Base-by-base conservation (phyloP, 306 rosid species). In the Coriaria nepalensis region DNA sequence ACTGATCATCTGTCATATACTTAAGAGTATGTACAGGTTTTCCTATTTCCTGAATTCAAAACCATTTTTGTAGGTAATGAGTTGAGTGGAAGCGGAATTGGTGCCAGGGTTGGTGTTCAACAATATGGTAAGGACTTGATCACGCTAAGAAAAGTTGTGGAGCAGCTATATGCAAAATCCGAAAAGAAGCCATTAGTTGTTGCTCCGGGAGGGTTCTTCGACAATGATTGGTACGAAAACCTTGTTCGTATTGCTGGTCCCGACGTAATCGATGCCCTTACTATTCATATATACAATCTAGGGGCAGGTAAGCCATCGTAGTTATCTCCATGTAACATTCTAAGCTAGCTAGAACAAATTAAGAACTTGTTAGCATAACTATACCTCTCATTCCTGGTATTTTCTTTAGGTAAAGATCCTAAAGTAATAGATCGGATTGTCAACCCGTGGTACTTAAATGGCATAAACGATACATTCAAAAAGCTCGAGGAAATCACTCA, bases 141-240 rank as follows among this genome's bases (percentile, higher is more conserved):
- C 53, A 81, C 68, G 50, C 80, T 88, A 63, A 77, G 68, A 43
- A 52, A 50, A 52, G 72, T 68, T 5, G 47, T 83, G 33, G 48
- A 70, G 50, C 41, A 57, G 52, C 39, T 76, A 37, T 83, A 88
- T 61, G 52, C 50, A 2, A 43, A 59, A 37, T 68, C 80, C 33
- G 10, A 33, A 34, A 20, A 37, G 45, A 83, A 74, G 47, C 90
- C 96, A 47, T 47, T 55, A 29, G 68, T 88, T n/a, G 40, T 78
- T 43, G 96, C 93, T 7, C 96, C 96, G 4, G 81, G 93, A 67
- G 95, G 95, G 35, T 88, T 88, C 74, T 84, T 67, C 55, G 61
- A 70, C 8, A 64, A 50, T 61, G 42, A 73, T 3, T 88, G 96
- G 96, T 88, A 57, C 53, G 49, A 76, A 20, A 65, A 65, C 36